Conservation (phyloP, 169 alveolate species). For the Eimeria tenella region DNA sequence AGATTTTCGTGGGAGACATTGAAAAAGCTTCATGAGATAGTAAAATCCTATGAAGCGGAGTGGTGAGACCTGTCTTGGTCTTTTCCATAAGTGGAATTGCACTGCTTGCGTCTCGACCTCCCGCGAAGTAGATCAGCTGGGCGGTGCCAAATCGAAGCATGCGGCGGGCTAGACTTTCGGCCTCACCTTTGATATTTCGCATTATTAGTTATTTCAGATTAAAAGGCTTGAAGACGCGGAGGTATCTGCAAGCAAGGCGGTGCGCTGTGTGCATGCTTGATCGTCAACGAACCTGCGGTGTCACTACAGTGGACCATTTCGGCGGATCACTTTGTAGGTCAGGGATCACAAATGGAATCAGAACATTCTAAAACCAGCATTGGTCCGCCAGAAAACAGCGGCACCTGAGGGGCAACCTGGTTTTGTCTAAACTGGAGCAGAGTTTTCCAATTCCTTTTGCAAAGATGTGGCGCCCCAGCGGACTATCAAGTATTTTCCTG, state of each 20-base stretch:
- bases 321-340: slow-evolving; percentile 12
- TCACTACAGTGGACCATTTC: slow-evolving; percentile 48
- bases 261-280: not conserved
- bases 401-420: slow-evolving; percentile 76
- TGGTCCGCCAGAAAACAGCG: slow-evolving; percentile 73
- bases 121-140: too few species aligned
- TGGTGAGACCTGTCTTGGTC: too few species aligned
- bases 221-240: not conserved
- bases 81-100: too few species aligned
- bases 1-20: too few species aligned
- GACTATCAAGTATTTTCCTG: slow-evolving; percentile 53
- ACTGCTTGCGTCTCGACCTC: too few species aligned
- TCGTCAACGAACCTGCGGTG: not conserved
- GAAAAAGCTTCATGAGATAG: too few species aligned
- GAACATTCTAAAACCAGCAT: slow-evolving; percentile 71
- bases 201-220: not conserved
- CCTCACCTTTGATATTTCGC: too few species aligned
- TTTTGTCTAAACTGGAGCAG: slow-evolving; percentile 4
- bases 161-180: too few species aligned
- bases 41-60: too few species aligned
- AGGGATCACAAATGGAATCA: slow-evolving; percentile 50
- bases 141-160: too few species aligned
- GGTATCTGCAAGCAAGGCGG: not conserved
- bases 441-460: not conserved
- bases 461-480: slow-evolving; percentile 73